Evolutionary conservation across 768 basidiomycete species (phyloP), one percentile per base, ranked within the genome.

Genomic region (Sutorius australiensis): DNA sequence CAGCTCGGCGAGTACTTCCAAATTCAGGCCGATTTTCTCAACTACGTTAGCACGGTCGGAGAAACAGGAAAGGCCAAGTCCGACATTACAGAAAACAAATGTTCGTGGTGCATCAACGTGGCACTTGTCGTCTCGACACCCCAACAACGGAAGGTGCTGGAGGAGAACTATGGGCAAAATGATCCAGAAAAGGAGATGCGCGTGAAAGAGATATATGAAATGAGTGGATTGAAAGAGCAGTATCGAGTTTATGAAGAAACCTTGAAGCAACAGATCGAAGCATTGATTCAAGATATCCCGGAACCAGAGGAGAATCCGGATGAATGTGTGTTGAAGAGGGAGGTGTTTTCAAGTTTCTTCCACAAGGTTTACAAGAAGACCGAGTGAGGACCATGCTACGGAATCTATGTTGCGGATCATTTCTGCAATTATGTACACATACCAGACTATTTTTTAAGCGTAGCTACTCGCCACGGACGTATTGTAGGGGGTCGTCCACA

Each of bases 21-120:
- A 27, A 34, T 40, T 11, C 50, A 53, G 16, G 43, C 45, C 2
- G 49, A 50, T 9, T 50, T 47, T 19, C 17, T 47, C 12, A 27
- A 47, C 8, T 50, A 34, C 16, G 17, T 17, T 3, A 17, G 33
- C 3, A 28, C 49, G 9, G 8, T 5, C 5, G 32, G 17, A 17
- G 27, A 32, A 8, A 17, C 32, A 3, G 43, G 43, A 1, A 47
- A 50, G 43, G 19, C 12, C 3, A 5, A 17, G n/a, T 19, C 32
- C 9, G 49, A 50, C n/a, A 48, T 50, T 17, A 8, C 13, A 12
- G 19, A 28, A 16, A 50, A 50, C 32, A 45, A 30, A n/a, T 51
- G 50, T 21, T 51, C 50, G 12, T 51, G 50, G 50, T 51, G 50
- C 14, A 28, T 51, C 27, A 51, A 48, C 28, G 50, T 48, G 1